Evolutionary conservation across 83 land plant genomes (phyloP).

Genomic region (Thuja plicata): DNA sequence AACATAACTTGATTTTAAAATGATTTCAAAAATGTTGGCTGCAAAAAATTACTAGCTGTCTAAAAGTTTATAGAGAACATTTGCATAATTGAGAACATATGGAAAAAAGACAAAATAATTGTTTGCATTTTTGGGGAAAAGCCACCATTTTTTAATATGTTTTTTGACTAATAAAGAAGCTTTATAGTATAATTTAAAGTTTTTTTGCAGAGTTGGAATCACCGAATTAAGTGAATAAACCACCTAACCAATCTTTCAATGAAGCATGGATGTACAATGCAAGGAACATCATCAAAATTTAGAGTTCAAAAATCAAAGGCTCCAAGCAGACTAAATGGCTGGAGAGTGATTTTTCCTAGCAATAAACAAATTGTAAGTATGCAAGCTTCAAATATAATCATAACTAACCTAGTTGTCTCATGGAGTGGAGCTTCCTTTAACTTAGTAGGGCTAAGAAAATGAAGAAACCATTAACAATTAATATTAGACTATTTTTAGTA

Average conservation of each 20-base stretch:
- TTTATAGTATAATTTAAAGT: background rate
- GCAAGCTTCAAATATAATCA: background rate
- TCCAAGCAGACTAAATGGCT: background rate
- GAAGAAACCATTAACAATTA: background rate
- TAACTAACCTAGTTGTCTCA: background rate
- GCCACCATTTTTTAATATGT: background rate
- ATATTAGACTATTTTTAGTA: too few relatives aligned
- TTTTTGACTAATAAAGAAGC: background rate
- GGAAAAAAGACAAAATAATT: background rate
- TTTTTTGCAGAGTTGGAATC: background rate
- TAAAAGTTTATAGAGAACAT: background rate
- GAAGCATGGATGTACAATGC: background rate
- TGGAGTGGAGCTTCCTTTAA: background rate
- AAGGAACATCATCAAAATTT: background rate
- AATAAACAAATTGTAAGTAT: background rate
- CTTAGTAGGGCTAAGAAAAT: background rate
- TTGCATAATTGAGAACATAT: too few relatives aligned
- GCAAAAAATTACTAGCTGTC: background rate
- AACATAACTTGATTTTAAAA: background rate
- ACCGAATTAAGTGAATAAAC: background rate
- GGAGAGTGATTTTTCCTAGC: background rate
- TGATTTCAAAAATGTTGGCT: background rate
- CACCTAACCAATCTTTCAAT: background rate
- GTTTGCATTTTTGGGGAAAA: background rate
- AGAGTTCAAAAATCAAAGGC: background rate